Evolutionary conservation across 345 rosid genomes (phyloP), one percentile per base, ranked within the genome.

Genomic region (Aquilaria malaccensis): DNA sequence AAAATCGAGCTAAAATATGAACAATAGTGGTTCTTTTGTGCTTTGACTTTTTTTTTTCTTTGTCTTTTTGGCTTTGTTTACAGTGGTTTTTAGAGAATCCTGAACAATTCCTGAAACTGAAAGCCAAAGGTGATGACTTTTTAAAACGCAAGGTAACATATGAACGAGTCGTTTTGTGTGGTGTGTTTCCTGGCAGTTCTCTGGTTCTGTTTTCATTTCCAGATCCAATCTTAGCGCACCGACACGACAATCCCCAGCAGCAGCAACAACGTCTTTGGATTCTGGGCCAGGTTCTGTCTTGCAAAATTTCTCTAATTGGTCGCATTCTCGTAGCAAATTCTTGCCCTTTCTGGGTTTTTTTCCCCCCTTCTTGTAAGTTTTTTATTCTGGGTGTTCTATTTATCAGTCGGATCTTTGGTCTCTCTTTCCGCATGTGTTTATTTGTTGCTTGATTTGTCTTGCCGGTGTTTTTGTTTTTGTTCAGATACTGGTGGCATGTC

Each of bases 221-320:
- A 55, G 58, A 55, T 55, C 58, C 41, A 55, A 55, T 55, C 58
- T 31, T 33, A 30, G 58, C n/a, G 37, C 58, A 30, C 41, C 58
- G 58, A 55, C 58, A 55, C 58, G 33, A 31, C 2, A 43, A 31
- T 55, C 30, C 2, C 37, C 14, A 30, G 41, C 43, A 37, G 7
- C 43, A 37, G 43, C 43, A 37, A 2, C 43, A 37, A 30, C 29
- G 30, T 55, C 13, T 30, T 30, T 30, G 37, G 13, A 5, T 55
- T 37, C 12, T 37, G n/a, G 11, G 2, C 12, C 58, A 30, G 58
- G 13, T 55, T 55, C 58, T 55, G 13, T 37, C n/a, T 55, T 52
- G 5, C 29, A 14, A 52, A 13, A 29, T 37, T 52, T 9, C 55
- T 12, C 7, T 14, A 14, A 13, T 52, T 52, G 55, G 29, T 7